These are phyloP conservation scores for Helotiales sp. DNA, from an alignment of 2,329 filamentous ascomycete genomes.

Conservation along the genomic window DNA sequence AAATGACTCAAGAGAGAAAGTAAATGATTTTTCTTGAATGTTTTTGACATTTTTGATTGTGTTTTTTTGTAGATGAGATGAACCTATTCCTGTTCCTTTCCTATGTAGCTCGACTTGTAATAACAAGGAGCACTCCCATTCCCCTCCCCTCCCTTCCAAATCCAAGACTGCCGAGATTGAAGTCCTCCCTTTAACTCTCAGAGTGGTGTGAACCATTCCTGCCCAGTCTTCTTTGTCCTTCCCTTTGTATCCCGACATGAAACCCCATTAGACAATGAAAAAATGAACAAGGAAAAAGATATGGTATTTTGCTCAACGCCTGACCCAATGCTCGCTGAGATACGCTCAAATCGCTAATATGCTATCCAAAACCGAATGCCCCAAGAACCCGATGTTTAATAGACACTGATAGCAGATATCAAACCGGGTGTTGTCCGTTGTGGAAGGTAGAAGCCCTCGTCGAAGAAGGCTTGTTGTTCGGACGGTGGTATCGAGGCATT, in stretches of 20 bases:
- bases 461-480: slow-evolving; percentile 44
- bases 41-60: neutral
- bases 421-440: slow-evolving; percentile 43
- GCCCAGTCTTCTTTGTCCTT: neutral
- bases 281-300: too few relatives aligned
- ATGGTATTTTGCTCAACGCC: slow-evolving; percentile 11
- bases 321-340: slow-evolving; percentile 16
- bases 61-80: neutral
- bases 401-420: slow-evolving; percentile 45
- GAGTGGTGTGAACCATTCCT: slow-evolving; percentile 20
- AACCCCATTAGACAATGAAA: neutral
- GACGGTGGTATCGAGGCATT: slow-evolving; percentile 31
- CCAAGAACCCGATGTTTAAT: slow-evolving; percentile 32
- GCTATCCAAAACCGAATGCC: slow-evolving; percentile 7
- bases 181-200: slow-evolving; percentile 16
- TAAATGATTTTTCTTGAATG: neutral
- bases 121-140: neutral
- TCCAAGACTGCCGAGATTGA: slow-evolving; percentile 4
- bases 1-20: neutral
- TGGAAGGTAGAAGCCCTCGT: slow-evolving; percentile 49
- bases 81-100: neutral
- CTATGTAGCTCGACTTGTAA: slow-evolving; percentile 4
- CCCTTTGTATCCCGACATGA: neutral
- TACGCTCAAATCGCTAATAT: slow-evolving; percentile 23
- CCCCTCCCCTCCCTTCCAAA: neutral